These are phyloP conservation scores for Stylosanthes scabra DNA, from an alignment of 331 rosid species.

Conservation along the genomic window DNA sequence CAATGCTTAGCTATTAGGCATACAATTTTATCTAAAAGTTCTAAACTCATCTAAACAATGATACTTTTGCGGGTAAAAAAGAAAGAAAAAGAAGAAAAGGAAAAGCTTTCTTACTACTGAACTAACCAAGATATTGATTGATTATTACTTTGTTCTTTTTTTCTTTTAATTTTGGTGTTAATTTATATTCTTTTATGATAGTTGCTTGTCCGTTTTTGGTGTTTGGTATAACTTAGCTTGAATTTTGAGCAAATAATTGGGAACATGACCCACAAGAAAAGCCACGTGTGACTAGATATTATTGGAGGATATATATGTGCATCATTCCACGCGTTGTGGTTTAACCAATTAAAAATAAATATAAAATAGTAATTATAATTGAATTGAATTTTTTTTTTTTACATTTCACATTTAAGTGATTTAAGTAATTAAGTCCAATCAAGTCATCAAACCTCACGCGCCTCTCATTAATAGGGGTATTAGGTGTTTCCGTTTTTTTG, in stretches of 20 bases:
- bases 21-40: too few relatives aligned
- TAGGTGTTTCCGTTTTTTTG: too few relatives aligned
- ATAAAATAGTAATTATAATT: too few relatives aligned
- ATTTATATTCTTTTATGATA: neutral
- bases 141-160: slow-evolving; percentile 22
- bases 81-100: slow-evolving; percentile 8
- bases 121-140: slow-evolving; percentile 1
- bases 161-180: too few relatives aligned
- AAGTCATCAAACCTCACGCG: too few relatives aligned
- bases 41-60: too few relatives aligned
- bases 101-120: slow-evolving; percentile 32
- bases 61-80: neutral
- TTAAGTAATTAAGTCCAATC: too few relatives aligned
- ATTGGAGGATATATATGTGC: slow-evolving; percentile 23
- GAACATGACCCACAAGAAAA: slow-evolving; percentile 9
- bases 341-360: neutral
- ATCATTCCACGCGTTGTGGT: neutral
- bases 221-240: slow-evolving; percentile 33
- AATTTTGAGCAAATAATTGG: slow-evolving; percentile 30
- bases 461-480: too few relatives aligned
- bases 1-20: too few relatives aligned
- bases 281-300: slow-evolving; percentile 21
- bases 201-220: slow-evolving; percentile 38
- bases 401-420: too few relatives aligned
- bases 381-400: too few relatives aligned